Base-by-base conservation (phyloP, 805 yeast species). In the Kluyveromyces wickerhamii region DNA sequence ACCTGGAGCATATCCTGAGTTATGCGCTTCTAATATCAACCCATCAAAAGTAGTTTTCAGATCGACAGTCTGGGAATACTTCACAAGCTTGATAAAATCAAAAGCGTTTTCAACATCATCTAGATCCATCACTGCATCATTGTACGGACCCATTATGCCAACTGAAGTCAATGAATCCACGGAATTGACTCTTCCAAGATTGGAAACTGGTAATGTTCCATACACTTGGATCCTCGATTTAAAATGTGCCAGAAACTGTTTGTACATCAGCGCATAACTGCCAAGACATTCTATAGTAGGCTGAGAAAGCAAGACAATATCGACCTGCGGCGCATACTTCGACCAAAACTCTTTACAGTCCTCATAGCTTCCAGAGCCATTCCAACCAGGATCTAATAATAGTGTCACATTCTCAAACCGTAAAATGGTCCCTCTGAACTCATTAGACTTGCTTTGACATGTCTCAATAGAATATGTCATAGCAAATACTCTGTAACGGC, bases 1-100 rank as follows among this genome's bases (percentile, higher is more conserved):
- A 41, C 99, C 99, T 19, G 92, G 67, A 0, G 94, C 69, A 52
- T 85, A 95, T 3, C 99, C 99, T 0, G 96, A 79, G 54, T 83
- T 87, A 46, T 78, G 77, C 0, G 96, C 94, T 0, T 94, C 78
- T 15, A 89, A 62, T 3, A 73, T 65, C 23, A 79, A 55, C 21
- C 79, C 84, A 39, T 74, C 77, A 24, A 61, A 63, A 35, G 66
- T 71, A 6, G 79, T 86, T 38, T 75, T 62, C 32, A 84, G 60
- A 27, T 69, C 69, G 10, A 79, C 65, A 2, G 84, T 72, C 55
- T 92, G 98, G 0, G 87, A 72, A 52, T 79, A 87, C 48, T 88
- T 89, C 32, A 92, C 62, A 1, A 81, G 62, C 4, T 57, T 65
- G 4, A 89, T 69, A 29, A 66, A 69, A 53, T 88, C 94, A 57